Evolutionary conservation across 768 basidiomycete species (phyloP).

Genomic region (Boletus sp.): DNA sequence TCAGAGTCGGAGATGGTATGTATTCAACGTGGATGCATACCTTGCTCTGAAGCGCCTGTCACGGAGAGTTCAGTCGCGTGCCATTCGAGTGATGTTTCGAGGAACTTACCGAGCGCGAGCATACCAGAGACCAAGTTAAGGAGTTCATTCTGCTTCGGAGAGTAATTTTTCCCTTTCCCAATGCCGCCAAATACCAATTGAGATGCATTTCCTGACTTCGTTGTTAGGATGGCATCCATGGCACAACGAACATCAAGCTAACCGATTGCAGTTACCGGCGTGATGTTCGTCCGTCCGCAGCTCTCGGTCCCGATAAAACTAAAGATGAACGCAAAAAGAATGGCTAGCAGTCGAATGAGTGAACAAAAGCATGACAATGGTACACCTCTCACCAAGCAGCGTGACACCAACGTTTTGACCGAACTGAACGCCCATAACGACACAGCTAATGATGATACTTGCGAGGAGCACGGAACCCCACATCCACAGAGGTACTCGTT

Average conservation of each 20-base stretch:
- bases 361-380: no score
- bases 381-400: not conserved
- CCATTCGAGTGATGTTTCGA: not conserved
- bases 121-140: not conserved
- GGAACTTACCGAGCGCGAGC: not conserved
- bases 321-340: not conserved
- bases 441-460: not conserved
- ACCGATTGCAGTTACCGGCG: not conserved
- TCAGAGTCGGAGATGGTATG: not conserved
- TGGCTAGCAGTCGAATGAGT: not conserved
- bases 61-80: not conserved
- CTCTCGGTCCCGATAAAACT: constrained; percentile 1
- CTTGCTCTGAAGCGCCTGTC: not conserved
- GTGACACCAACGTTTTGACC: not conserved
- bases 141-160: not conserved
- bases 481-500: not conserved
- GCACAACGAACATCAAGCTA: not conserved
- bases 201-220: not conserved
- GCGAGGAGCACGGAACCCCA: not conserved
- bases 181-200: not conserved
- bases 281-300: not conserved
- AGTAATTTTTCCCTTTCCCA: not conserved
- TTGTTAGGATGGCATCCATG: not conserved
- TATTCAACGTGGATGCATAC: not conserved
- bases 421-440: not conserved